A percentile compares a stretch with the other conserved stretches of the same genome.
These are phyloP conservation scores for Ceratobasidium sp. DNA, from an alignment of 1,284 basidiomycete genomes.

Conservation along the genomic window DNA sequence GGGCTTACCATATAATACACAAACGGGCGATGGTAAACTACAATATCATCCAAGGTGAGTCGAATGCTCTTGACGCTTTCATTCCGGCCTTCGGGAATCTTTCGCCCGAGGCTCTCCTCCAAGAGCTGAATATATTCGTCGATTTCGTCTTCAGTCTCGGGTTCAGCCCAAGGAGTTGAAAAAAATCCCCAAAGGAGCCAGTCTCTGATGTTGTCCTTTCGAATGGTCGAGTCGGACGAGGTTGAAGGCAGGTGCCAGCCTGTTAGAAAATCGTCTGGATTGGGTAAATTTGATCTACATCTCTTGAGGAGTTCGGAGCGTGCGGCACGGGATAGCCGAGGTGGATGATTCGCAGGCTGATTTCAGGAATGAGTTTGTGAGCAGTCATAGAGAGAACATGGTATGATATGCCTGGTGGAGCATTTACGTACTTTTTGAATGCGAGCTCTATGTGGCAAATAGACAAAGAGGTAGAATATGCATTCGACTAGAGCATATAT, in stretches of 20 bases:
- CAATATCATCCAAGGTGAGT: constrained; percentile 63
- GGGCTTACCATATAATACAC: constrained; percentile 65
- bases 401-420: neutral
- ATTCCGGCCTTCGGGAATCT: constrained; percentile 40
- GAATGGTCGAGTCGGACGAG: constrained; percentile 48
- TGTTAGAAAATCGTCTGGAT: constrained; percentile 51
- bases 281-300: constrained; percentile 53
- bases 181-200: constrained; percentile 76
- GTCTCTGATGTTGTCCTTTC: constrained; percentile 60
- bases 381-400: neutral
- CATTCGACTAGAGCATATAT: constrained; percentile 50
- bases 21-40: constrained; percentile 62
- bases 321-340: constrained; percentile 53
- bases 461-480: constrained; percentile 59
- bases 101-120: neutral
- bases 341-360: constrained; percentile 56
- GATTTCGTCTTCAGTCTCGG: constrained; percentile 60
- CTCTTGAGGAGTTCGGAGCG: constrained; percentile 59
- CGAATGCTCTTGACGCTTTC: constrained; percentile 57
- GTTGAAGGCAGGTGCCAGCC: constrained; percentile 62
- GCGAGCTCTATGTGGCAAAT: constrained; percentile 54
- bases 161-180: constrained; percentile 49
- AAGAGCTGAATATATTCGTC: constrained; percentile 53
- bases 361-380: too few species aligned
- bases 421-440: constrained; percentile 58